phyloP scores from a whole-genome alignment of 202 grass and related monocot genomes.

The Digitaria exilis region DNA sequence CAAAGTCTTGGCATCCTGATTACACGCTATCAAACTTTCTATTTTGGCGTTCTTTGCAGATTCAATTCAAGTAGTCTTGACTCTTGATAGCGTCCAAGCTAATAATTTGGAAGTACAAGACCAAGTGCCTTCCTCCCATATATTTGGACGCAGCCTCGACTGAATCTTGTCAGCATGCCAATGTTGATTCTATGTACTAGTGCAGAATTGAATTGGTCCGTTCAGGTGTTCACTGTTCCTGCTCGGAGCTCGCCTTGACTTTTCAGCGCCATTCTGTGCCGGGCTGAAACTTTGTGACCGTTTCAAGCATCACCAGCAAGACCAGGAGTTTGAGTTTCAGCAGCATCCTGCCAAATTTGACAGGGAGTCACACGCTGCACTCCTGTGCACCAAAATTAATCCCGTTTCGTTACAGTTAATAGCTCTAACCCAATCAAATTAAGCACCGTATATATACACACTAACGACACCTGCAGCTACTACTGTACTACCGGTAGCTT shows the following conservation, averaged over 20 bases:
- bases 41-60: not conserved
- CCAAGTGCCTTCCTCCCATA: not conserved
- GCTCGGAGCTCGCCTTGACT: not conserved
- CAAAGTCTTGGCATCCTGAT: not conserved
- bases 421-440: not conserved
- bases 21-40: not conserved
- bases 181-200: not conserved
- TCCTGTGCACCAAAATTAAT: too few species aligned
- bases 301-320: not conserved
- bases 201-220: not conserved
- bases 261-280: not conserved
- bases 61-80: too few species aligned
- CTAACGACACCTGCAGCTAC: too few species aligned
- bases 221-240: not conserved
- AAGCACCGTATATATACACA: not conserved
- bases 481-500: too few species aligned
- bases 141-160: not conserved
- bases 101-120: not conserved
- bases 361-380: not conserved
- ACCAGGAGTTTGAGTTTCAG: not conserved
- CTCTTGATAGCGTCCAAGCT: not conserved
- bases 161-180: not conserved
- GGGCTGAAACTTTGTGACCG: not conserved
- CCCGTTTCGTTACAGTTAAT: too few species aligned
- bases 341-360: not conserved